Base-by-base conservation (phyloP, 495 filamentous ascomycete species). In the Penicillium flavigenum region DNA sequence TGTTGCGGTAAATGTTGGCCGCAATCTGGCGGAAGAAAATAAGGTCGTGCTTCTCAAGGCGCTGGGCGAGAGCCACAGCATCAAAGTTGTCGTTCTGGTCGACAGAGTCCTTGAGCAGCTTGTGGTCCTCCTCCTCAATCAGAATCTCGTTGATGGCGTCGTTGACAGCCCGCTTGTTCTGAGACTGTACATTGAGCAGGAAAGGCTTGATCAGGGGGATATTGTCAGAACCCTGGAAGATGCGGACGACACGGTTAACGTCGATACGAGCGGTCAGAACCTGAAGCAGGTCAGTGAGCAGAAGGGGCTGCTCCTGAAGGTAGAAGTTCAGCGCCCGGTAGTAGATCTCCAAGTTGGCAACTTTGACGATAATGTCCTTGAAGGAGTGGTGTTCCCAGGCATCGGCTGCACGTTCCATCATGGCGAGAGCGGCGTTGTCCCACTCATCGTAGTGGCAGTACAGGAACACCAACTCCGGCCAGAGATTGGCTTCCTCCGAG, bases 11-110 rank as follows among this genome's bases (percentile, higher is more conserved):
- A 76, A 99, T 98, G 79, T 83, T 95, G 62, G 95, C 91, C 10
- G 95, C 93, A 64, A 98, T 95, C 77, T 99, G 95, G 62, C 95
- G 86, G 88, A 99, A 99, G 86, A 99, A 99, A 62, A 99, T 91
- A 41, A 98, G 81, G 45, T 98, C 92, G 67, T 99, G 95, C 72
- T 89, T 88, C 82, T 99, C 95, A 14, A 99, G 79, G 45, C 93
- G 89, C 69, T 90, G 86, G 14, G 95, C 95, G 55, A 99, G 86
- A n/a, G 94, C 92, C 51, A 96, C 88, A 19, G 92, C 84, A 70
- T 99, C 95, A 63, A 98, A 99, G 77, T 99, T 99, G 78, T 98
- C 95, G 69, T 94, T 95, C 76, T 96, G 95, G 78, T 97, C 90
- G 22, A 96, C 94, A 9, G 95, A 98, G 76, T 99, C 95, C 45